Evolutionary conservation across 1,139 yeast genomes (phyloP).

Genomic region (Yamadazyma triangularis): DNA sequence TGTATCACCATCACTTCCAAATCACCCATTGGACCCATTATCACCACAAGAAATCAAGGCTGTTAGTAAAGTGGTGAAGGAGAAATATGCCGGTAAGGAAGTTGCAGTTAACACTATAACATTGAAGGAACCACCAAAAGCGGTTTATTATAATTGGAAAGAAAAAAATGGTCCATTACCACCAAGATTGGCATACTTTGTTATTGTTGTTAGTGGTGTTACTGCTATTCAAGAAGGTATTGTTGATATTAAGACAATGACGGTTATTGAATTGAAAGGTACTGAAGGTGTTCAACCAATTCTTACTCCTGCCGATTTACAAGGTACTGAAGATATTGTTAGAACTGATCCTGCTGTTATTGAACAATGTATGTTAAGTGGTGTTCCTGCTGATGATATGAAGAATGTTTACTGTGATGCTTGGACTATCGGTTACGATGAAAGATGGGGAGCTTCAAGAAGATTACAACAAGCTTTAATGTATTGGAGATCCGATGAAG

Average conservation of each 20-base stretch:
- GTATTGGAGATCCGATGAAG: constrained; percentile 74
- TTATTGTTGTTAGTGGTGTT: constrained; percentile 55
- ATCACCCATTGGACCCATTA: constrained; percentile 72
- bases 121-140: constrained; percentile 66
- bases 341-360: constrained; percentile 67
- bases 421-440: constrained; percentile 84
- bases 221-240: constrained; percentile 67
- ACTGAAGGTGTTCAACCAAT: constrained; percentile 68
- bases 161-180: constrained; percentile 59
- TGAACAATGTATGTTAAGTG: constrained; percentile 67
- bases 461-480: constrained; percentile 78
- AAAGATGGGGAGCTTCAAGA: constrained; percentile 73
- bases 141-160: constrained; percentile 60
- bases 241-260: constrained; percentile 50
- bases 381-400: constrained; percentile 64
- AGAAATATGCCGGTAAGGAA: constrained; percentile 37
- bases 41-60: constrained; percentile 50
- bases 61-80: constrained; percentile 27
- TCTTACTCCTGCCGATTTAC: constrained; percentile 65
- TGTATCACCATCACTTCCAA: constrained; percentile 49
- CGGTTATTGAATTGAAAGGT: constrained; percentile 43
- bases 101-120: constrained; percentile 66
- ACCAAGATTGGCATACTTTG: constrained; percentile 64
- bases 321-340: constrained; percentile 57
- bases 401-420: constrained; percentile 74